phyloP scores from a whole-genome alignment of 352 stramenopile genomes.

The Globisporangium polare region DNA sequence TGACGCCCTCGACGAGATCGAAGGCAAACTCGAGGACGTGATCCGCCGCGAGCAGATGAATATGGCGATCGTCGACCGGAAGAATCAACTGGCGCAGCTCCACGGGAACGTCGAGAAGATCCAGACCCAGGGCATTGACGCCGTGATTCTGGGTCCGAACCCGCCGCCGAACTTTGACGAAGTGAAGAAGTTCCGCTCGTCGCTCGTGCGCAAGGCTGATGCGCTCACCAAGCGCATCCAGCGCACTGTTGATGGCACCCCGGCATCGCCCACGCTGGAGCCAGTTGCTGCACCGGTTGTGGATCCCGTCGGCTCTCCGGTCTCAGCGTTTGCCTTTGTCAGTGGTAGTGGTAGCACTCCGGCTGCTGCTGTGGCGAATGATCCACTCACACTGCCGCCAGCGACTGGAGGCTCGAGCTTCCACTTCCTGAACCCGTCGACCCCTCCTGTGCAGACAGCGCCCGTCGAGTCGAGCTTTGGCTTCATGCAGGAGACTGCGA shows the following conservation, averaged over 20 bases:
- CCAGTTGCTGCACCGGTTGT: background rate
- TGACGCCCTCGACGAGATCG: conserved; percentile 39
- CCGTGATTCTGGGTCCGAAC: conserved; percentile 70
- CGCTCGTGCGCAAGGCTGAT: conserved; percentile 59
- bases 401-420: conserved; percentile 28
- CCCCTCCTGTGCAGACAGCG: conserved; percentile 12
- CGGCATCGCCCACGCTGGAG: background rate
- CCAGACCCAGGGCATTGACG: conserved; percentile 74
- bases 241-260: conserved; percentile 27
- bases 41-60: conserved; percentile 42
- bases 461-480: conserved; percentile 29
- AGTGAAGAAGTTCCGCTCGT: conserved; percentile 64
- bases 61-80: conserved; percentile 33
- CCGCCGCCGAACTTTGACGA: conserved; percentile 65
- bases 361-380: conserved; percentile 10
- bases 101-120: conserved; percentile 75
- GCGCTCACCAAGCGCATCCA: conserved; percentile 65
- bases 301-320: conserved; percentile 18
- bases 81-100: conserved; percentile 69
- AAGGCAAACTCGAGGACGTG: conserved; percentile 48
- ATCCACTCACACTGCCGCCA: conserved; percentile 22
- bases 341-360: conserved; percentile 18
- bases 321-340: conserved; percentile 59
- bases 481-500: conserved; percentile 28
- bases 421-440: conserved; percentile 37